Evolutionary conservation across 495 filamentous ascomycete genomes (phyloP).

Genomic region (Talaromyces proteolyticus): DNA sequence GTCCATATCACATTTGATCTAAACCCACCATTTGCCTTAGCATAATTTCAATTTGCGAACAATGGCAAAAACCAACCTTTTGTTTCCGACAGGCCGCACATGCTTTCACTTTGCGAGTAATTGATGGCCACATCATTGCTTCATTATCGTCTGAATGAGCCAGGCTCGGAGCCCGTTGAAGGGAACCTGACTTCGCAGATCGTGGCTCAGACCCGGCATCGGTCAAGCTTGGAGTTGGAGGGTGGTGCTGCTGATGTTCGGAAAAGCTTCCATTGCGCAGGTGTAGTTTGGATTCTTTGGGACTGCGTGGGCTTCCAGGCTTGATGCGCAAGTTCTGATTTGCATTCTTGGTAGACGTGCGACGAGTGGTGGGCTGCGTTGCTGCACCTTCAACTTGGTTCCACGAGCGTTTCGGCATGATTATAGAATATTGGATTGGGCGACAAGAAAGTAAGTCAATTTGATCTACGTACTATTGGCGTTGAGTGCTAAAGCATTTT

Average conservation of each 20-base stretch:
- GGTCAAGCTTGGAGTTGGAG: conserved; percentile 5
- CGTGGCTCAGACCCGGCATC: conserved; percentile 2
- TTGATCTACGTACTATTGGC: not conserved
- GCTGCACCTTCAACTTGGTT: conserved; percentile 6
- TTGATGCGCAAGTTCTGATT: not conserved
- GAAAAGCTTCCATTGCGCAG: conserved; percentile 1
- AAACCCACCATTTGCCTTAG: too few relatives aligned
- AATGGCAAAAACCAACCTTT: conserved; percentile 20
- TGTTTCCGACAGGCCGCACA: conserved; percentile 40
- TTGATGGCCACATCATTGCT: conserved; percentile 17
- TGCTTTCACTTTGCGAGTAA: conserved; percentile 39
- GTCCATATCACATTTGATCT: conserved; percentile 41
- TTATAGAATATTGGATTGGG: not conserved
- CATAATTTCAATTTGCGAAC: not conserved
- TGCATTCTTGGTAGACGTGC: not conserved
- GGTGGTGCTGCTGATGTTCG: not conserved
- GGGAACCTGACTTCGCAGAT: not conserved
- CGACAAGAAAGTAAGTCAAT: not conserved
- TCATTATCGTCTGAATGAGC: conserved; percentile 7
- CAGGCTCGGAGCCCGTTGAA: not conserved
- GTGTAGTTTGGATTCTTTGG: not conserved
- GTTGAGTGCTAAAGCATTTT: too few relatives aligned
- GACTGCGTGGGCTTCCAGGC: conserved; percentile 3
- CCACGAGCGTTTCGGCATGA: conserved; percentile 7
- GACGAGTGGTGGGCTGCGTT: not conserved